Base-by-base conservation (phyloP, 1,139 yeast genomes). In the Blastobotrys elegans region DNA sequence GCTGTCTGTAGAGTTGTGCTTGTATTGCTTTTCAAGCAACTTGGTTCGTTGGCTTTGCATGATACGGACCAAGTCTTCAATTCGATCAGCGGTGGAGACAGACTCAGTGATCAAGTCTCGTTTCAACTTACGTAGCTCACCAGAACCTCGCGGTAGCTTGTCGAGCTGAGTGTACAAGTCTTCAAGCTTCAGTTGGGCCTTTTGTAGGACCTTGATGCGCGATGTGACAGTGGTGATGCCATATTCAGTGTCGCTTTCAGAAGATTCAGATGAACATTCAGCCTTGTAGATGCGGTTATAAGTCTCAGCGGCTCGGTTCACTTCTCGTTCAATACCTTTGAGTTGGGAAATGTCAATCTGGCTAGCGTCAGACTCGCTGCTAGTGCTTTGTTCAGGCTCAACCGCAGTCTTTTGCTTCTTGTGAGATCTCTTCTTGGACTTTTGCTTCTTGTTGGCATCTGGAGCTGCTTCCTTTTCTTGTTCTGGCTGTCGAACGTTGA, bases 151-250 rank as follows among this genome's bases (percentile, higher is more conserved):
- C 6, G 60, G 56, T 22, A 53, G 44, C 20, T 47, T 47, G 43
- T 58, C 62, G 7, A 58, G 57, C 34, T 52, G 53, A 18, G 58
- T 55, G 42, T 55, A 58, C 40, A 55, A 38, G 49, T 50, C 47
- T 42, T 58, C 62, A 18, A 58, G 53, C 35, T 52, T 50, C 29
- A 56, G 40, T 48, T 58, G 61, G 7, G 56, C 49, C 47, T 50
- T 52, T 40, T 57, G 60, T 36, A 58, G 51, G 17, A 58, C 53
- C 52, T 57, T 58, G 41, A 57, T 53, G 39, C 59, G 50, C 2
- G 62, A 58, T 2, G 48, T 34, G 32, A 53, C 35, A 11, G 57
- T 44, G 4, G 48, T 18, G 13, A 50, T 44, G 1, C 49, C 40
- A 4, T 38, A 36, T 3, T 48, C 44, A 1, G 44, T 37, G 16